Conservation (phyloP, 2,329 filamentous ascomycete species). For the Colletotrichum melonis region DNA sequence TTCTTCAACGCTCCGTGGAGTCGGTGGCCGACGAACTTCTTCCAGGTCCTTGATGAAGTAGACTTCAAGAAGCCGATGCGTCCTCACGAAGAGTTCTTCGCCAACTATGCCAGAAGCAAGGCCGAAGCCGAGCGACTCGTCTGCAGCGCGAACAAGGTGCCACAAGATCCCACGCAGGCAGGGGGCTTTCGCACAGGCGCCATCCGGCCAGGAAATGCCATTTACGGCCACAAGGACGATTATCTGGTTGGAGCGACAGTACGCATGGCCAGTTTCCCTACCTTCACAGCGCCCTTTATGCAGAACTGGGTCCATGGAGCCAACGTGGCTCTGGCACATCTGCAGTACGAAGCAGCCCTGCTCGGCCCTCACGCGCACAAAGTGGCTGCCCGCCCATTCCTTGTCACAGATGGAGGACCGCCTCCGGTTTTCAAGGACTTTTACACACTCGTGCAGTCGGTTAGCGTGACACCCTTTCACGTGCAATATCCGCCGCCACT, state of each 20-base stretch:
- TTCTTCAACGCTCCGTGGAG: conserved; percentile 59
- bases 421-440: conserved; percentile 54
- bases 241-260: conserved; percentile 53
- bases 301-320: conserved; percentile 62
- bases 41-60: conserved; percentile 58
- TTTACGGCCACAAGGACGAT: conserved; percentile 62
- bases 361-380: conserved; percentile 48
- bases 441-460: conserved; percentile 46
- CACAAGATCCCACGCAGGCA: conserved; percentile 32
- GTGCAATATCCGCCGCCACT: conserved; percentile 47
- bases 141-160: conserved; percentile 51
- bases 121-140: conserved; percentile 63
- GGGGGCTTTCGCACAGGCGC: conserved; percentile 61
- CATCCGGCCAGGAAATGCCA: conserved; percentile 64
- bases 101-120: conserved; percentile 64
- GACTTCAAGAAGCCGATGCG: conserved; percentile 55
- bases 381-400: conserved; percentile 59
- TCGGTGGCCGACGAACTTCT: conserved; percentile 49
- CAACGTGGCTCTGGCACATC: conserved; percentile 65
- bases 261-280: conserved; percentile 48
- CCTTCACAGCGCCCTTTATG: conserved; percentile 56
- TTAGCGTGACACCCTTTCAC: conserved; percentile 46
- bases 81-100: conserved; percentile 55
- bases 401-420: conserved; percentile 62
- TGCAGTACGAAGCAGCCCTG: conserved; percentile 63